Percentiles rank a stretch among this genome's conserved stretches.
Conservation (phyloP, 1,284 basidiomycete genomes). For the Termitomyces sp. region DNA sequence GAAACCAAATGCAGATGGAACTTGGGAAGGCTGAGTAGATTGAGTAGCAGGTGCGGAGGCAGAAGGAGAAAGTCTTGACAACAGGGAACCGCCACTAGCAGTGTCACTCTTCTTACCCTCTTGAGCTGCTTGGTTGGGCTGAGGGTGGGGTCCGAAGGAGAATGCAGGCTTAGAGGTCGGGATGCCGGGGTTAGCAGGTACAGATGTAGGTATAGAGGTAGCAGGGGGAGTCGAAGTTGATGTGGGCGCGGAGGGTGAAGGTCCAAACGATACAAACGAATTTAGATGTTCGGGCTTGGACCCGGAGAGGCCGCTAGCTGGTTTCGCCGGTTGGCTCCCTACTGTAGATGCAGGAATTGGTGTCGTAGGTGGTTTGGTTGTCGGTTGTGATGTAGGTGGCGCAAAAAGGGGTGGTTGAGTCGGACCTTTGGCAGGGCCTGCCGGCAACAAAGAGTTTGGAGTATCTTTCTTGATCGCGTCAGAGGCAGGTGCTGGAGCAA, state of each 20-base stretch:
- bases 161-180: slow-evolving; percentile 2
- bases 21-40: background rate
- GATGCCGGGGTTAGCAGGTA: background rate
- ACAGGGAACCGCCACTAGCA: background rate
- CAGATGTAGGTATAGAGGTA: background rate
- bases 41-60: background rate
- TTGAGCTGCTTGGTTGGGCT: background rate
- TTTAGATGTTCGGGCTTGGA: slow-evolving; percentile 10
- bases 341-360: background rate
- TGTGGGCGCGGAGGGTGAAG: slow-evolving; percentile 1
- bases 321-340: slow-evolving; percentile 5
- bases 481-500: slow-evolving; percentile 10
- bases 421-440: slow-evolving; percentile 2
- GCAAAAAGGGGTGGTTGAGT: slow-evolving; percentile 4
- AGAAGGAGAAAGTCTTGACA: slow-evolving; percentile 1
- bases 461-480: slow-evolving; percentile 11
- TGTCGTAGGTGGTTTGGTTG: slow-evolving; percentile 5
- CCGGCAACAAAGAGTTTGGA: slow-evolving; percentile 6
- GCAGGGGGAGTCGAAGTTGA: background rate
- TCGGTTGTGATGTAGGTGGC: slow-evolving; percentile 10
- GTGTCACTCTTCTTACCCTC: slow-evolving; percentile 1
- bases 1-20: slow-evolving; percentile 20
- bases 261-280: slow-evolving; percentile 13
- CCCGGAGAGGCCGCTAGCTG: slow-evolving; percentile 6
- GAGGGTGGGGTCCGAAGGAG: slow-evolving; percentile 2